phyloP scores from a whole-genome alignment of 345 rosid genomes.

The Populus simonii region DNA sequence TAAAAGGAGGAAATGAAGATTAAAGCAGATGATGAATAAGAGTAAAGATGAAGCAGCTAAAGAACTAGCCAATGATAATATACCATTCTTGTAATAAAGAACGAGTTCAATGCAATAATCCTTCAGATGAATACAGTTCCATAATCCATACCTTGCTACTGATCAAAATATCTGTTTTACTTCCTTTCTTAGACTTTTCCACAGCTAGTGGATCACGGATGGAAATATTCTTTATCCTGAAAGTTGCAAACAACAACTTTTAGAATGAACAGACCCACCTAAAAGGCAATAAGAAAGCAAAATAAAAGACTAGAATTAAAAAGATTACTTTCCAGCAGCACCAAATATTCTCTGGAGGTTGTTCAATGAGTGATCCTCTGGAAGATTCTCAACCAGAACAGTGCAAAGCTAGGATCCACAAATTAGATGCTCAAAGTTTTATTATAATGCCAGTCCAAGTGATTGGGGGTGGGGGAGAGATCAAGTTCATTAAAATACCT shows the following conservation, averaged over 20 bases:
- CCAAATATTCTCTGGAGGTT: conserved; percentile 62
- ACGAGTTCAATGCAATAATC: neutral
- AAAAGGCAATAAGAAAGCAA: neutral
- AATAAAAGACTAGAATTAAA: neutral
- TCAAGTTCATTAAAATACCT: conserved; percentile 48
- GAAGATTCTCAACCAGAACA: conserved; percentile 92
- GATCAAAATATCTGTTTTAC: conserved; percentile 45
- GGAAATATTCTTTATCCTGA: conserved; percentile 56
- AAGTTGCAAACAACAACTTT: conserved; percentile 10
- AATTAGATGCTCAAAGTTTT: conserved; percentile 24
- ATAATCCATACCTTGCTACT: conserved; percentile 55
- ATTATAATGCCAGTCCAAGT: neutral
- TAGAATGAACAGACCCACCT: neutral
- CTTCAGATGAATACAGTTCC: neutral
- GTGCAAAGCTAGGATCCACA: conserved; percentile 61
- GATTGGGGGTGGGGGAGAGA: neutral
- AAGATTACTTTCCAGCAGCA: conserved; percentile 71
- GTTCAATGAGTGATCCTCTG: conserved; percentile 75
- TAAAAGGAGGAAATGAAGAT: no score
- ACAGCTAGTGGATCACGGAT: conserved; percentile 53
- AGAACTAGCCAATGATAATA: neutral
- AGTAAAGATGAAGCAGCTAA: no score
- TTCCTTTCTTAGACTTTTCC: conserved; percentile 59
- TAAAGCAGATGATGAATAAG: no score
- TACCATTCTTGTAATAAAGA: neutral